Base-by-base conservation (phyloP, 192 early-diverging fungal species). In the Dissophora globulifera region DNA sequence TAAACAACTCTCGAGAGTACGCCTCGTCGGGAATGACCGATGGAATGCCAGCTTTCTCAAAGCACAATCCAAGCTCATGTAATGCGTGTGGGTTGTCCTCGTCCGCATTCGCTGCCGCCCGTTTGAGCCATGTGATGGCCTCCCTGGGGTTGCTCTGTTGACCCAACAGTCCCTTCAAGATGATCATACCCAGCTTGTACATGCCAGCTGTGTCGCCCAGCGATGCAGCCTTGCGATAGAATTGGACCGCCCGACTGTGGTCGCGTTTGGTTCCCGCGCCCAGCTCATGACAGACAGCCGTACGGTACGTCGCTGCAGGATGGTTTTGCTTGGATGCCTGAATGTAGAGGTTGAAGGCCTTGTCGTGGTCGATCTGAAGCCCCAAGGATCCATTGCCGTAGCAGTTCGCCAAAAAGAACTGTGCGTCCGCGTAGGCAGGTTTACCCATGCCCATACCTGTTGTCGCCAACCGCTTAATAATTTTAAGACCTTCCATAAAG, bases 161-260 rank as follows among this genome's bases (percentile, higher is more conserved):
- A 10, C 90, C 88, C 51, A 98, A 78, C 63, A 88, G 64, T 12
- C 96, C 96, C 68, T 94, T 91, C 69, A 98, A 78, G 45, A 98
- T 75, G 16, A 98, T 92, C 86, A 96, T 90, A 20, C 95, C 98
- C 19, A 98, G 83, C 81, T 98, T 98, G 87, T 94, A 96, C 98
- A 99, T 98, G 25, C 94, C 95, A 0, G 95, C 90, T 13, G 95
- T 92, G 52, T 98, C 95, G 47, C 93, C 91, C 50, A 96, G 76
- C 12, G 90, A 88, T 1, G 96, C 96, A 0, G 95, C 92, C 81
- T 98, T 97, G 58, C 94, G 85, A 78, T 95, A 98, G 65, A 93
- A 98, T 76, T 96, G 93, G 32, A 94, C 83, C 0, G 96, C 90
- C 10, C 93, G 88, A 26, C 83, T 76, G 19, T 87, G 82, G 68